Base-by-base conservation (phyloP, 1,139 yeast genomes). In the Lodderomyces oxycetoniae region DNA sequence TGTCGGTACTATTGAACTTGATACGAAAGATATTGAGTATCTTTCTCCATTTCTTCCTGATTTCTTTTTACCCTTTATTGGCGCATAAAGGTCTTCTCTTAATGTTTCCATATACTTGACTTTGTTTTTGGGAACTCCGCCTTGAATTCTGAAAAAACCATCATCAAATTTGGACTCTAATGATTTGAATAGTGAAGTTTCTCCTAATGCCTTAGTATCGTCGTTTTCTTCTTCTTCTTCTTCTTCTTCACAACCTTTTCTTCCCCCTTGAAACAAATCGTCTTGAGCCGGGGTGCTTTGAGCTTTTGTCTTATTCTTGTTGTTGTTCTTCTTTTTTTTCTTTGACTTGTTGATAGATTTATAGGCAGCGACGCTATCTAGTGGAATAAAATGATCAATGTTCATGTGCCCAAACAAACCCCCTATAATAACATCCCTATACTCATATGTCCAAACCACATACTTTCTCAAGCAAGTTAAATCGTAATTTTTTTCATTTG, bases 381-480 rank as follows among this genome's bases (percentile, higher is more conserved):
- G 65, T 0, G 94, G 86, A 31, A 83, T 68, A 50, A 84, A 85
- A 58, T 86, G 95, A 52, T 86, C 95, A 39, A 85, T 62, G 55
- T 86, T 86, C 95, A 86, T 86, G 52, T 86, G 95, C 0, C 95
- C 95, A 53, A 73, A 86, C 20, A 86, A 59, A 9, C 91, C 88
- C 17, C 95, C 95, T 42, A 86, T 67, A 28, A 86, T 80, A 23
- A 86, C 72, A 52, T 86, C 95, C 44, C 94, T 68, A 52, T 79
- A 86, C 50, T 84, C 95, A 48, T 84, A 77, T 27, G 77, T 61
- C 94, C 95, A 85, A 14, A 78, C 71, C 24, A 83, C 71, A 52
- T 78, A 80, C 52, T 85, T 84, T 36, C 87, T 66, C 46, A 74
- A 77, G 51, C 95, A 86, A 30, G 79, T 67, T 19, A 68, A 62